Evolutionary conservation across 306 rosid genomes (phyloP), one percentile per base, ranked within the genome.

Genomic region (Vigna reflexopilosa): DNA sequence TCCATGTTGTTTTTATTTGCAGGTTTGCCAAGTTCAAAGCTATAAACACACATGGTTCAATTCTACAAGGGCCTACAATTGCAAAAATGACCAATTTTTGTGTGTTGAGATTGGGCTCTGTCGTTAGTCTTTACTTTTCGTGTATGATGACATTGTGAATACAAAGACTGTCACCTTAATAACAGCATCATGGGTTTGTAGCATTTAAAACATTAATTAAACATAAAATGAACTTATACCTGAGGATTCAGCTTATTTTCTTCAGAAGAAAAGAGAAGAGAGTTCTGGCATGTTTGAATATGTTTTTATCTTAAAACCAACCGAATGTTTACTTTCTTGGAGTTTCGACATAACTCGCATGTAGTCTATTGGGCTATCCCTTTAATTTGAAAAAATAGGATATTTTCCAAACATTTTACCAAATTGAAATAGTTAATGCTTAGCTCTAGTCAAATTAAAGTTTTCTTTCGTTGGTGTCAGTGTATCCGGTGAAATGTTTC

Each of bases 21-120:
- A 91, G 98, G 89, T 50, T 83, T 88, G 76, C 85, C 97, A 49
- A 82, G 70, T 76, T 89, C 98, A 73, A 93, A 86, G 91, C 93
- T 91, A 54, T 91, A 86, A 80, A 73, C 72, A 75, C 40, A 32
- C 69, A 0, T 52, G 59, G 14, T 58, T 72, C 64, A 81, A 54
- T 72, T 72, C 67, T 50, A 58, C 71, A 24, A 38, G 70, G 81
- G 71, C 67, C 75, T 69, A 59, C 71, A 70, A 67, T 69, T 75
- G 83, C 85, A 75, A 63, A 36, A 67, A 52, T 75, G 70, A 68
- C 26, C 36, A 28, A n/a, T 67, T 57, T 74, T 30, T 38, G 49
- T 68, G 77, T 66, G 79, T 30, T 67, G 58, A 73, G 71, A 20
- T 65, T 59, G 71, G 85, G 73, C 58, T 77, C 55, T 77, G 62